phyloP scores from a whole-genome alignment of 305 asterid genomes.

The Rubia peregrina region DNA sequence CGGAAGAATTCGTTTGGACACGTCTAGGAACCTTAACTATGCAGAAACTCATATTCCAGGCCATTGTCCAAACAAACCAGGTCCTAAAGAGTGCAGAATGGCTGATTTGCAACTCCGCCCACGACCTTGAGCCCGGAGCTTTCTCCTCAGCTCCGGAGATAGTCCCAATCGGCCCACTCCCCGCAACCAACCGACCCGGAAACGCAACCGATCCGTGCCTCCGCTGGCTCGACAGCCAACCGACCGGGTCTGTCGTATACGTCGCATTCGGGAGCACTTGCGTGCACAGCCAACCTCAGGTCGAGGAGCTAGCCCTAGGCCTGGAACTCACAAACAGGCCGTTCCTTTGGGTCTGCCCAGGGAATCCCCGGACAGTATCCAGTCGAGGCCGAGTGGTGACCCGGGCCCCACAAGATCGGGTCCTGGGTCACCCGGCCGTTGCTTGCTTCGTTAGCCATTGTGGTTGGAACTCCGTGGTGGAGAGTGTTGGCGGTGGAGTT shows the following conservation, averaged over 20 bases:
- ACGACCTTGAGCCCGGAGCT: constrained; percentile 54
- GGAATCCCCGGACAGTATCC: constrained; percentile 3
- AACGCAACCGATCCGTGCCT: constrained; percentile 40
- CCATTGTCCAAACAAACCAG: constrained; percentile 10
- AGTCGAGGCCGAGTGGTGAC: constrained; percentile 18
- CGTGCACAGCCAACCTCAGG: constrained; percentile 28
- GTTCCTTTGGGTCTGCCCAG: constrained; percentile 59
- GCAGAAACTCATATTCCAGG: constrained; percentile 35
- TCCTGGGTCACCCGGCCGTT: constrained; percentile 30
- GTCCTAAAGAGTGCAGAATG: constrained; percentile 28
- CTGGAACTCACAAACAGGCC: constrained; percentile 45
- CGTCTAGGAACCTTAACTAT: constrained; percentile 28
- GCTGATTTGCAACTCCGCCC: constrained; percentile 48
- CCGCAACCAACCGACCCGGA: constrained; percentile 28
- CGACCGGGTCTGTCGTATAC: constrained; percentile 38
- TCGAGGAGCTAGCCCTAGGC: constrained; percentile 52
- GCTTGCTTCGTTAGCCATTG: constrained; percentile 36
- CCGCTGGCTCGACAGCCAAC: constrained; percentile 57
- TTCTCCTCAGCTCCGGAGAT: constrained; percentile 34
- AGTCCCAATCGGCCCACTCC: constrained; percentile 54
- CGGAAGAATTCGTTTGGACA: constrained; percentile 36
- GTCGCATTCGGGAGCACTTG: constrained; percentile 66
- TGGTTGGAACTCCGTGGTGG: constrained; percentile 38
- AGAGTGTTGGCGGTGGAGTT: constrained; percentile 48
- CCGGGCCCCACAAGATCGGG: constrained; percentile 35